Conservation (phyloP, 129 eudicot genomes). For the Flaveria linearis region DNA sequence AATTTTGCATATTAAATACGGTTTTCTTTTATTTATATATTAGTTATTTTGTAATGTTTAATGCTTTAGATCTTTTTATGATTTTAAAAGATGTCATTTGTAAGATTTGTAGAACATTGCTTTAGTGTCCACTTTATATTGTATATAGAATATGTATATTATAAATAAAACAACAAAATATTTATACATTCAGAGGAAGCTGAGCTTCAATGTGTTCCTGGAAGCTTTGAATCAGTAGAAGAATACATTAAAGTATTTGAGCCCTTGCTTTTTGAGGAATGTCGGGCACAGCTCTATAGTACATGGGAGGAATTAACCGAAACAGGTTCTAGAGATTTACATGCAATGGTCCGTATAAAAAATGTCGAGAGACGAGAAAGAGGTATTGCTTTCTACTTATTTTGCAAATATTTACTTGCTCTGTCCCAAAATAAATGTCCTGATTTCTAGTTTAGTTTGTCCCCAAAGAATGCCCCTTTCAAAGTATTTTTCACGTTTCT, state of each 20-base stretch:
- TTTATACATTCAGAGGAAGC: conserved; percentile 75
- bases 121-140: neutral
- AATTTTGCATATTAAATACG: neutral
- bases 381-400: conserved; percentile 43
- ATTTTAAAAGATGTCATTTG: neutral
- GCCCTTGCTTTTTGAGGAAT: conserved; percentile 97
- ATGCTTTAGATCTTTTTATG: too few species aligned
- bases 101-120: conserved; percentile 5
- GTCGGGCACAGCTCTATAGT: conserved; percentile 94
- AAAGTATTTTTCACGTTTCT: neutral
- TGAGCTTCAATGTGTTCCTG: conserved; percentile 95
- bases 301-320: conserved; percentile 94
- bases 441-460: neutral
- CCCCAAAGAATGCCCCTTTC: neutral
- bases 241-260: conserved; percentile 50
- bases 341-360: conserved; percentile 76
- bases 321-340: conserved; percentile 57
- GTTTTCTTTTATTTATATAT: neutral
- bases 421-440: neutral
- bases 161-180: conserved; percentile 22
- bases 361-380: conserved; percentile 89
- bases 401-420: neutral
- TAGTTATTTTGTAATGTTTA: too few species aligned
- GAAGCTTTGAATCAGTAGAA: conserved; percentile 88
- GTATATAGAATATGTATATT: neutral